Evolutionary conservation across 2,329 filamentous ascomycete genomes (phyloP).

Genomic region (Tolypocladium nubicola): DNA sequence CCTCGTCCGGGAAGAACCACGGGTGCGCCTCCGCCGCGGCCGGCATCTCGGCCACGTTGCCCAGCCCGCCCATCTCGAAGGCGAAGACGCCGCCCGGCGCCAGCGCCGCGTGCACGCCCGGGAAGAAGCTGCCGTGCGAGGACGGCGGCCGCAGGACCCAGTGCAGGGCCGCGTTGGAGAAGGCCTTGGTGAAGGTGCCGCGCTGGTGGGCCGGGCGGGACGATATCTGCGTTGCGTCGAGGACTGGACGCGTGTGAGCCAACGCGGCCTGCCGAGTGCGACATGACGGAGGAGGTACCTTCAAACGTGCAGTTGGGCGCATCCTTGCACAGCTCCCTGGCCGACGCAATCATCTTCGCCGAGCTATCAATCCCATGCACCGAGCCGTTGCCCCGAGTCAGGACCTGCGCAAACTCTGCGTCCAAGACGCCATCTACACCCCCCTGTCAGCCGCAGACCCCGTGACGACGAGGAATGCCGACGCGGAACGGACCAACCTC

Average conservation of each 20-base stretch:
- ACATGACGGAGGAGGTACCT: background rate
- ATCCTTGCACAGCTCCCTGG: background rate
- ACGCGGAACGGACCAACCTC: background rate
- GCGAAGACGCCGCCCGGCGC: conserved; percentile 44
- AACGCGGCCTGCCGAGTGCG: background rate
- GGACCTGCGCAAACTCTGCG: background rate
- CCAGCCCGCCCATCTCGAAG: conserved; percentile 64
- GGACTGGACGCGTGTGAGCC: background rate
- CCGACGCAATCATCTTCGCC: background rate
- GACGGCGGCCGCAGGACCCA: background rate
- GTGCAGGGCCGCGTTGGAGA: background rate
- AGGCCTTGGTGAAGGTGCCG: background rate
- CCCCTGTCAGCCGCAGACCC: background rate
- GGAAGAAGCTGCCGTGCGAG: background rate
- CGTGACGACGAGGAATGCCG: background rate
- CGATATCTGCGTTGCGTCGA: background rate
- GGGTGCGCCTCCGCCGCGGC: conserved; percentile 41
- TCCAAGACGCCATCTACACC: background rate
- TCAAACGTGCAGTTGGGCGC: background rate
- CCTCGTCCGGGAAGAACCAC: conserved; percentile 63
- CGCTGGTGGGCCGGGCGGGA: background rate
- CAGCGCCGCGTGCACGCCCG: background rate
- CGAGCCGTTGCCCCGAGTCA: background rate
- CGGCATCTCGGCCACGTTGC: conserved; percentile 54
- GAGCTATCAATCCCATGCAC: background rate